A percentile compares a stretch with the other conserved stretches of the same genome.
Conservation (phyloP, 2,329 filamentous ascomycete genomes). For the Capronia americana region DNA sequence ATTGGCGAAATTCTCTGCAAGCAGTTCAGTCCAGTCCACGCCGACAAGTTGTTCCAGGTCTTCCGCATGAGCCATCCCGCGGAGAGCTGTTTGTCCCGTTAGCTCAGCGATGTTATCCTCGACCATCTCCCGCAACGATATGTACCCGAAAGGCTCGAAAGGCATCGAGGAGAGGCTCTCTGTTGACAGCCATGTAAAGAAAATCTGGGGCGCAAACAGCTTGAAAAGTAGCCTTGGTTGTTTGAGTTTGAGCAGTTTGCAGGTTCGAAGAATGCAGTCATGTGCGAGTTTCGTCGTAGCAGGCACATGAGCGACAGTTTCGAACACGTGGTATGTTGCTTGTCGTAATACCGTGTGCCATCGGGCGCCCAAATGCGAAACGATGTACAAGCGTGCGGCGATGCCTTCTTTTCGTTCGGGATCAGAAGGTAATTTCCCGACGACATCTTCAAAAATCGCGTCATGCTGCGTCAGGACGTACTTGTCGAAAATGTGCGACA, state of each 20-base stretch:
- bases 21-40: conserved; percentile 61
- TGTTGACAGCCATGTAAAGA: conserved; percentile 85
- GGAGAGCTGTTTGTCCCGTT: conserved; percentile 81
- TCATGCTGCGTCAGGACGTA: conserved; percentile 86
- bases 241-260: conserved; percentile 67
- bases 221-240: conserved; percentile 75
- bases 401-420: conserved; percentile 78
- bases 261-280: conserved; percentile 71
- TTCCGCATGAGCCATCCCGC: conserved; percentile 68
- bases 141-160: conserved; percentile 83
- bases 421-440: conserved; percentile 78
- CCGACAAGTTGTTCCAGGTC: conserved; percentile 66
- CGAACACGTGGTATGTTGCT: conserved; percentile 93
- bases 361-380: conserved; percentile 76
- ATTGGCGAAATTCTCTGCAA: conserved; percentile 75
- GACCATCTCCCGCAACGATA: conserved; percentile 71
- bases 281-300: conserved; percentile 72
- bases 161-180: conserved; percentile 75
- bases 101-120: conserved; percentile 76
- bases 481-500: conserved; percentile 77
- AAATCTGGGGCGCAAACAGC: conserved; percentile 84
- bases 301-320: conserved; percentile 77
- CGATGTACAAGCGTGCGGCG: conserved; percentile 76
- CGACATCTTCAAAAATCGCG: conserved; percentile 80
- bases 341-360: conserved; percentile 88